Percentiles rank a stretch among this genome's conserved stretches.
phyloP scores from a whole-genome alignment of 768 basidiomycete genomes.

The Leccinum subgranulosum region DNA sequence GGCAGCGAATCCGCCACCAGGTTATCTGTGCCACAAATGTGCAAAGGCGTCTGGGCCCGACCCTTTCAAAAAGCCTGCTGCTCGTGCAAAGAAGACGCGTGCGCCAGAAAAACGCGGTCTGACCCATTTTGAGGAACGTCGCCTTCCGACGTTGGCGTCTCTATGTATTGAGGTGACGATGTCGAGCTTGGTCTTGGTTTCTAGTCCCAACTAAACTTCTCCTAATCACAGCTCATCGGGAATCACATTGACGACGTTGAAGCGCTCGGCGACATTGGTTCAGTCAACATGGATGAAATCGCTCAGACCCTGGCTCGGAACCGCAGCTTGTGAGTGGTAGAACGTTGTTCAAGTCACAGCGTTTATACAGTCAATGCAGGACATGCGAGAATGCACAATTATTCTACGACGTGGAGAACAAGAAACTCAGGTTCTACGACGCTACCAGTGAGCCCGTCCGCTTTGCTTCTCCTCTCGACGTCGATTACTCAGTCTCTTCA shows the following conservation, averaged over 20 bases:
- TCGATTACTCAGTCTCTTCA: neutral
- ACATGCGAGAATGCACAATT: slow-evolving; percentile 76
- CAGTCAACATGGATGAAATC: slow-evolving; percentile 80
- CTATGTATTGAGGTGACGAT: slow-evolving; percentile 71
- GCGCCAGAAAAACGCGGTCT: slow-evolving; percentile 67
- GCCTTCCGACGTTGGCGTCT: slow-evolving; percentile 68
- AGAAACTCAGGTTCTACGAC: slow-evolving; percentile 75
- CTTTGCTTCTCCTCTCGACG: neutral
- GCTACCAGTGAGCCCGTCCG: slow-evolving; percentile 68
- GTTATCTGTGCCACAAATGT: slow-evolving; percentile 84
- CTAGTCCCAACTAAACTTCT: neutral
- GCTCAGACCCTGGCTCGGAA: slow-evolving; percentile 80
- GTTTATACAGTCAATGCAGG: slow-evolving; percentile 35
- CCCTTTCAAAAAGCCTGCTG: slow-evolving; percentile 79
- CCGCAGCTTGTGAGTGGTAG: slow-evolving; percentile 65
- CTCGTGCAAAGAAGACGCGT: slow-evolving; percentile 58
- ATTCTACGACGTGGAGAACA: slow-evolving; percentile 77
- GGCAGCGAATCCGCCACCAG: slow-evolving; percentile 63
- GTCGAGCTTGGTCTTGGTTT: neutral
- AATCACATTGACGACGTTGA: slow-evolving; percentile 88
- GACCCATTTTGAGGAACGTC: slow-evolving; percentile 64
- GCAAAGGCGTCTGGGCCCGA: slow-evolving; percentile 74
- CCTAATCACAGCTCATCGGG: slow-evolving; percentile 61
- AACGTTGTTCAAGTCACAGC: neutral
- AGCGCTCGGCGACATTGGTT: slow-evolving; percentile 82